Evolutionary conservation across 2,329 filamentous ascomycete genomes (phyloP), one percentile per base, ranked within the genome.

Genomic region (Epichloe festucae): DNA sequence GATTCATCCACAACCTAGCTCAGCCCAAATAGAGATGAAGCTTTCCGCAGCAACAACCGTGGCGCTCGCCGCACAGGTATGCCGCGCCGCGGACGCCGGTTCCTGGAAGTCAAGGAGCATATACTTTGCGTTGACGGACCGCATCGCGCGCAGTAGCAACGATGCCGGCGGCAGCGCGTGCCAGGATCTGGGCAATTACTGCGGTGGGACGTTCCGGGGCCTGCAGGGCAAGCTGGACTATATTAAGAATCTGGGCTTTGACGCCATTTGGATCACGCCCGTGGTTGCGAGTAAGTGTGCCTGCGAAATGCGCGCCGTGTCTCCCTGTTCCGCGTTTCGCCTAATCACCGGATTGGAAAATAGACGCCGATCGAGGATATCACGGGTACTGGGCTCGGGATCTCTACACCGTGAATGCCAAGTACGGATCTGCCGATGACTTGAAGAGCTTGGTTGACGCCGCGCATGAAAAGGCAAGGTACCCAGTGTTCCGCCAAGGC

Each of bases 201-300:
- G 81, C 56, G 79, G 79, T 41, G 81, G 81, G 15, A 79, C 76
- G 1, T 85, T 76, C 60, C 64, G 69, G 49, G 81, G 81, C 6
- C 70, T 84, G 34, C 70, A 75, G 56, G 71, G 76, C 54, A 72
- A 78, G 55, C 71, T 84, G 41, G 79, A 82, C 62, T 83, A 83
- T 61, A 82, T 84, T 61, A 70, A 78, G 59, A 72, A 72, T 47
- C 77, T 81, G 73, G 78, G 77, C 23, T 81, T 80, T 55, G 74
- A 75, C 51, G 77, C 77, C 41, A 67, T 79, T 48, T 76, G 76
- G 74, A 79, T 81, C 54, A 79, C 76, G 2, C 78, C 78, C 0
- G 69, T 81, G n/a, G 72, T 77, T 1, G 59, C 65, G 2, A 72
- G 69, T 71, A 59, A 53, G 68, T 62, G 68, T 62, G 10, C 17